Evolutionary conservation across 768 basidiomycete genomes (phyloP).

Genomic region (Boletellus ananas): DNA sequence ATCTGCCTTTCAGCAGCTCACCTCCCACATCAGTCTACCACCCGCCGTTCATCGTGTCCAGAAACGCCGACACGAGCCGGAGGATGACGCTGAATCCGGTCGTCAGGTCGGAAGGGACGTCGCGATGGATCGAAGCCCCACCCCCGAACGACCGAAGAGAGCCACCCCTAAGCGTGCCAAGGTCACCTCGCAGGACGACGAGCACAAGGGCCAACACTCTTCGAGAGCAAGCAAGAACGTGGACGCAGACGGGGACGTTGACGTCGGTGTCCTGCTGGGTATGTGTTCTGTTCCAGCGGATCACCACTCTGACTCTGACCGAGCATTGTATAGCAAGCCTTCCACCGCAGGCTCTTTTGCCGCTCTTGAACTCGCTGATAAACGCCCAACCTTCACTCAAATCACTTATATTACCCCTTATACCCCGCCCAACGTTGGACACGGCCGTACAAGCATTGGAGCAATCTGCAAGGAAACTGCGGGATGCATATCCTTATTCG

Average conservation of each 20-base stretch:
- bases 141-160: constrained; percentile 74
- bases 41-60: constrained; percentile 40
- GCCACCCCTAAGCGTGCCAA: constrained; percentile 62
- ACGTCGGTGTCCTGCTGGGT: constrained; percentile 81
- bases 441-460: constrained; percentile 66
- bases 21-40: constrained; percentile 47
- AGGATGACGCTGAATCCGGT: constrained; percentile 56
- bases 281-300: constrained; percentile 23
- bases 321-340: constrained; percentile 56
- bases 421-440: constrained; percentile 81
- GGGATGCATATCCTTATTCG: constrained; percentile 83
- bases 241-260: constrained; percentile 45
- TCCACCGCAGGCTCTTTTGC: constrained; percentile 72
- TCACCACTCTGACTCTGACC: constrained; percentile 6
- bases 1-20: constrained; percentile 52
- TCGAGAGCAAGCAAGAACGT: constrained; percentile 48
- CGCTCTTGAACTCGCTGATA: constrained; percentile 66
- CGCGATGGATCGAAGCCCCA: constrained; percentile 82
- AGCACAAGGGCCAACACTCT: constrained; percentile 39
- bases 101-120: constrained; percentile 46
- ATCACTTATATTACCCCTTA: constrained; percentile 65
- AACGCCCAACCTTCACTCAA: constrained; percentile 68
- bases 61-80: constrained; percentile 65
- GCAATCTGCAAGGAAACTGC: constrained; percentile 66
- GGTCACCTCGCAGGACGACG: constrained; percentile 21